phyloP scores from a whole-genome alignment of 169 alveolate species.

The Ichthyophthirius multifiliis region DNA sequence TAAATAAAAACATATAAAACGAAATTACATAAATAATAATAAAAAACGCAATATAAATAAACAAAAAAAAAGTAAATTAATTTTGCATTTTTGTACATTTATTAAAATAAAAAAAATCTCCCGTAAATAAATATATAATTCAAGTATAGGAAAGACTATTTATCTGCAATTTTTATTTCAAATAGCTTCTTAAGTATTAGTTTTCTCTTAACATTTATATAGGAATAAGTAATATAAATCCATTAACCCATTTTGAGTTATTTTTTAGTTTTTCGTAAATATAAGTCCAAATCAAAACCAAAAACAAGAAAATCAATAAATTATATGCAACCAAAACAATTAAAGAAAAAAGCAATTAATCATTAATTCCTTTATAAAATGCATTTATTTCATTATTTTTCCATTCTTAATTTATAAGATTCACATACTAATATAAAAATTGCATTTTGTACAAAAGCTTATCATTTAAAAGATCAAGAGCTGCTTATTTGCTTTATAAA shows the following conservation, averaged over 20 bases:
- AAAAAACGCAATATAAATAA: too few relatives aligned
- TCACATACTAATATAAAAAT: neutral
- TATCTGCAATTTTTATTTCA: slow-evolving; percentile 19
- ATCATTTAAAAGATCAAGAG: neutral
- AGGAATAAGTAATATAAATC: slow-evolving; percentile 33
- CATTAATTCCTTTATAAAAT: neutral
- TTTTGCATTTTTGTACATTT: too few relatives aligned
- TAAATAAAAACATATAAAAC: too few relatives aligned
- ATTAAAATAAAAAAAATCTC: too few relatives aligned
- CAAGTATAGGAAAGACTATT: slow-evolving; percentile 1
- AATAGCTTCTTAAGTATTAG: slow-evolving; percentile 20
- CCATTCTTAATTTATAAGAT: neutral
- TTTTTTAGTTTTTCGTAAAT: slow-evolving; percentile 18
- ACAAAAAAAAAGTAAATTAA: too few relatives aligned
- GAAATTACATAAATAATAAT: too few relatives aligned
- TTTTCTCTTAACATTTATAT: slow-evolving; percentile 29
- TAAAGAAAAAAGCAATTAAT: neutral
- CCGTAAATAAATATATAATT: too few relatives aligned
- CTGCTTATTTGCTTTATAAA: neutral
- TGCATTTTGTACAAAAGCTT: neutral
- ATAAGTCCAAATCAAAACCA: slow-evolving; percentile 19
- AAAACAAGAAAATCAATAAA: slow-evolving; percentile 4
- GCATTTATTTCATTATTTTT: neutral
- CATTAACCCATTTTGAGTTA: slow-evolving; percentile 44
- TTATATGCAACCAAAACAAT: neutral